Percentiles rank a stretch among this genome's conserved stretches.
Evolutionary conservation across 331 rosid genomes (phyloP).

Genomic region (Acacia concinna): DNA sequence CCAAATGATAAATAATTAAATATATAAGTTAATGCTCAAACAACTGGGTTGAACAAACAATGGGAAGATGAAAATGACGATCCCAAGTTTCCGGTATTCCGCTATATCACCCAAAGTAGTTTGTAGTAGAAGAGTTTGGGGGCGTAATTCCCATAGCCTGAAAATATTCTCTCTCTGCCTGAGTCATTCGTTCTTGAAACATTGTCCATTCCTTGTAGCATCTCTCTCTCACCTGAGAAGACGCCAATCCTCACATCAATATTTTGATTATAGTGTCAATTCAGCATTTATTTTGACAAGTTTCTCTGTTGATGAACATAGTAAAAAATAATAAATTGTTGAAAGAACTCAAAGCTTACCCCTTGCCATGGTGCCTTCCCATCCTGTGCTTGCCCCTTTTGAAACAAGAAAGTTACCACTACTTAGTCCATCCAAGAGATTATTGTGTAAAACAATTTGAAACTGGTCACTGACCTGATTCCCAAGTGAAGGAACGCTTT

Average conservation of each 20-base stretch:
- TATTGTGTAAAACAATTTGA: background rate
- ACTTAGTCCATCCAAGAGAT: slow-evolving; percentile 16
- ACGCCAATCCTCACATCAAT: slow-evolving; percentile 9
- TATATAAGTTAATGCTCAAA: background rate
- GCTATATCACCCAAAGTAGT: slow-evolving; percentile 18
- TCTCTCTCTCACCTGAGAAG: slow-evolving; percentile 76
- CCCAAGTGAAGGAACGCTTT: slow-evolving; percentile 85
- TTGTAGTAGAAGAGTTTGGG: slow-evolving; percentile 49
- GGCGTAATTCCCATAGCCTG: slow-evolving; percentile 38
- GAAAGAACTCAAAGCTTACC: slow-evolving; percentile 46
- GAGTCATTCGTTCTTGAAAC: slow-evolving; percentile 65
- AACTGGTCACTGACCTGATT: slow-evolving; percentile 53
- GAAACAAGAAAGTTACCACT: slow-evolving; percentile 1
- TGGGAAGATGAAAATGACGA: background rate
- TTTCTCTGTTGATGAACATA: background rate
- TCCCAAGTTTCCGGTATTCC: background rate
- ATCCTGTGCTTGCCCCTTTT: slow-evolving; percentile 60
- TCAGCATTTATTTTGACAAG: background rate
- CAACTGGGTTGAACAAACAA: background rate
- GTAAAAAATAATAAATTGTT: background rate
- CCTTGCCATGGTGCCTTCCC: slow-evolving; percentile 92
- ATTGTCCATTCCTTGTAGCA: slow-evolving; percentile 76
- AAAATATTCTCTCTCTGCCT: slow-evolving; percentile 63
- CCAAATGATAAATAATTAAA: background rate
- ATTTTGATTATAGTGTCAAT: background rate